Conservation (phyloP, 441 rosid genomes). For the Mallotus repandus region DNA sequence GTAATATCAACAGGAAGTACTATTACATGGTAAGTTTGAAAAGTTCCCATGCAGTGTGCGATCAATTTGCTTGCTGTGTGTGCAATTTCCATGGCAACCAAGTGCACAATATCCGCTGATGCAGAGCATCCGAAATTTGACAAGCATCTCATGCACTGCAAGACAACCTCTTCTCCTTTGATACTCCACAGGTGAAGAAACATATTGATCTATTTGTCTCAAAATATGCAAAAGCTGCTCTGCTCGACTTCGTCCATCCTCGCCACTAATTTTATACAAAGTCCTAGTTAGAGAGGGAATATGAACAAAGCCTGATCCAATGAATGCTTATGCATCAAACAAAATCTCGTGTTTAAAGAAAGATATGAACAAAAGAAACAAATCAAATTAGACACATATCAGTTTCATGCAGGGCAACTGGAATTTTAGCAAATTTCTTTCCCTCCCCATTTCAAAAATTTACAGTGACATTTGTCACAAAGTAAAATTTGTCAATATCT, state of each 20-base stretch:
- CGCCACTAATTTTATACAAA: conserved; percentile 71
- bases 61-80: conserved; percentile 84
- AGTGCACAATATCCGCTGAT: conserved; percentile 86
- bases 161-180: conserved; percentile 96
- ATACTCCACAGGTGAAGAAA: conserved; percentile 80
- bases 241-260: conserved; percentile 99
- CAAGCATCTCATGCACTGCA: conserved; percentile 91
- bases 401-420: background rate
- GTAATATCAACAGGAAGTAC: conserved; percentile 18
- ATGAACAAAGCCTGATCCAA: conserved; percentile 15
- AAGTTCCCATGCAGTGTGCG: conserved; percentile 67
- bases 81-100: conserved; percentile 92
- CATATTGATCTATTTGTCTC: conserved; percentile 87
- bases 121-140: conserved; percentile 89
- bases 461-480: background rate
- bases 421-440: background rate
- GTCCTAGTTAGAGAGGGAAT: conserved; percentile 29
- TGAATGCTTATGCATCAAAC: conserved; percentile 7
- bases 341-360: background rate
- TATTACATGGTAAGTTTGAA: conserved; percentile 87
- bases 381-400: background rate
- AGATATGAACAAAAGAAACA: background rate
- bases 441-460: background rate
- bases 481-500: conserved; percentile 3
- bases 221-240: conserved; percentile 96